phyloP scores from a whole-genome alignment of 129 eudicot genomes.

The Artemisia tridentata region DNA sequence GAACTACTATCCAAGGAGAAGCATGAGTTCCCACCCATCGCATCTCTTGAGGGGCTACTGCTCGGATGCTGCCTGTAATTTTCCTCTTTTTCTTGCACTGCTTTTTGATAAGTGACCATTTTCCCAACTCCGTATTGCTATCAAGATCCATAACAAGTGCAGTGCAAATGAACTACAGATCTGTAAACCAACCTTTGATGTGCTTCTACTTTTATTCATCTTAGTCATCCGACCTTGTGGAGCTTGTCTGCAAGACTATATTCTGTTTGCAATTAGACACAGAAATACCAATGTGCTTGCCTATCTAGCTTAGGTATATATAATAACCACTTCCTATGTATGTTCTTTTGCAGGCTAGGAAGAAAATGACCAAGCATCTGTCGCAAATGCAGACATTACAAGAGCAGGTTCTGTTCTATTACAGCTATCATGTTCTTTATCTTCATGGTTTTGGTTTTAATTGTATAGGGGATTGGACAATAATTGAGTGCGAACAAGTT shows the following conservation, averaged over 20 bases:
- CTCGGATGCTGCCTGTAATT: too few species aligned
- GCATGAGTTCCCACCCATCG: too few species aligned
- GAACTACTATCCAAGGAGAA: too few species aligned
- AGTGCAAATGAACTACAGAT: too few species aligned
- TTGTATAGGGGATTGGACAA: background rate
- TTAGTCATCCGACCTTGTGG: background rate
- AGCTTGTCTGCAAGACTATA: background rate
- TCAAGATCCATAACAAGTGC: too few species aligned
- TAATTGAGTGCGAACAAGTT: slow-evolving; percentile 3
- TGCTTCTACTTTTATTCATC: too few species aligned
- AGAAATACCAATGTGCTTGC: slow-evolving; percentile 7
- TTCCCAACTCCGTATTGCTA: too few species aligned
- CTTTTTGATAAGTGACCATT: too few species aligned
- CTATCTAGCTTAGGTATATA: slow-evolving; percentile 8
- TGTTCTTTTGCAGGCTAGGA: slow-evolving; percentile 60
- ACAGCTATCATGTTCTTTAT: background rate
- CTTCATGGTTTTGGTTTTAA: slow-evolving; percentile 6
- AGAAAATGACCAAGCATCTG: slow-evolving; percentile 66
- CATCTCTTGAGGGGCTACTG: too few species aligned
- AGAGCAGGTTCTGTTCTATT: slow-evolving; percentile 62
- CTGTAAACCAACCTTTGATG: too few species aligned
- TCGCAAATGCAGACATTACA: slow-evolving; percentile 75
- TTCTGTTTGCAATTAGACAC: slow-evolving; percentile 6
- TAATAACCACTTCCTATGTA: slow-evolving; percentile 22
- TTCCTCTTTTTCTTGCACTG: too few species aligned